Base-by-base conservation (phyloP, 2,329 filamentous ascomycete species). In the Trichoderma sp. region DNA sequence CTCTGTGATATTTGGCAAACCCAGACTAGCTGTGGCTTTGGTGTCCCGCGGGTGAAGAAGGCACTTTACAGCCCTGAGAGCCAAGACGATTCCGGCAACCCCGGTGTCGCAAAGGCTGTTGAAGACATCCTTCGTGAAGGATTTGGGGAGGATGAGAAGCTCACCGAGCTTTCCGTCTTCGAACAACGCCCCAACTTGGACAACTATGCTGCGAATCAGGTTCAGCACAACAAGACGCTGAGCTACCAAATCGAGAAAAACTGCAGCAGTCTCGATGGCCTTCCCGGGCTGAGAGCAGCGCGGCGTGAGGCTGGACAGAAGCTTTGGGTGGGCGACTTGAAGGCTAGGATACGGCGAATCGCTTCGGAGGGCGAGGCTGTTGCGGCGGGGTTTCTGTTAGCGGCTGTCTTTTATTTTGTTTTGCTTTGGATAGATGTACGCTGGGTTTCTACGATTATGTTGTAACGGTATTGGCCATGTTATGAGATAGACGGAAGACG, bases 11-110 rank as follows among this genome's bases (percentile, higher is more conserved):
- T 93, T 21, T 90, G 87, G 78, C 87, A 91, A 81, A 87, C 89
- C 4, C 89, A 92, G 83, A 91, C 89, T 11, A 88, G 86, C 65
- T 93, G 90, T 76, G 90, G 91, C 7, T 92, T 85, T 75, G 89
- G 87, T 28, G 89, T 92, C 8, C 90, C 90, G 2, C 81, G 85
- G 34, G 79, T 90, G 47, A 82, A 75, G 76, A 84, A 76, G 76
- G 81, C 74, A 32, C 74, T 84, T 8, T 83, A 85, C 71, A 77
- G 76, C 8, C 74, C 76, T 11, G 78, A 75, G 2, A 74, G 75
- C 32, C 69, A 74, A 15, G 56, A 71, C 12, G 58, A 32, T 3
- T 11, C 39, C 14, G 39, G 36, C 36, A 30, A 28, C 18, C 18
- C 39, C 21, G 11, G 18, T 1, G 21, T 39, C n/a, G 14, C 9